A percentile compares a stretch with the other conserved stretches of the same genome.
Conservation (phyloP, 2,329 filamentous ascomycete genomes). For the Zymoseptoria brevis region DNA sequence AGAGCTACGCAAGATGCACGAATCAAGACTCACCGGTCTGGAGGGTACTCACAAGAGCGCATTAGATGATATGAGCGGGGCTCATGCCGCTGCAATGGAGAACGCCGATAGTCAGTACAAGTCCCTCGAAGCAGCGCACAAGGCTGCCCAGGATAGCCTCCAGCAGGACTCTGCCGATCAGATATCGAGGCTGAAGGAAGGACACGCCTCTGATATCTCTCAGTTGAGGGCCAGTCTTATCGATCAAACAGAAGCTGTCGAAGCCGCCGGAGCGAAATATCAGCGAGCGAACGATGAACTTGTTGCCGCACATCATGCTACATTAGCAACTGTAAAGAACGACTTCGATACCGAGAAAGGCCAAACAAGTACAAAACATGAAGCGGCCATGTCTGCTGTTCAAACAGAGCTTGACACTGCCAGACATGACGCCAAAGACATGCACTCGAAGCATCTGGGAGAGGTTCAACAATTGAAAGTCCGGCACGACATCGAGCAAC, state of each 20-base stretch:
- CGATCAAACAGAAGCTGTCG: background rate
- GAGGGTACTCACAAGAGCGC: slow-evolving; percentile 1
- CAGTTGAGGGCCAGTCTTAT: background rate
- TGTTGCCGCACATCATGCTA: slow-evolving; percentile 2
- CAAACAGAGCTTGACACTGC: slow-evolving; percentile 1
- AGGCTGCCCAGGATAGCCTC: slow-evolving; percentile 2
- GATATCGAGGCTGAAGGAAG: slow-evolving; percentile 9
- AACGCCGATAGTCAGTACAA: background rate
- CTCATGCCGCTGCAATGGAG: slow-evolving; percentile 3
- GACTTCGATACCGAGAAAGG: slow-evolving; percentile 1
- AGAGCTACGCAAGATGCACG: slow-evolving; percentile 1
- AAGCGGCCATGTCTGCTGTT: slow-evolving; percentile 1
- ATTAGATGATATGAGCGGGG: background rate
- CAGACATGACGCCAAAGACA: background rate
- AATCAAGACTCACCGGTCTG: slow-evolving; percentile 1
- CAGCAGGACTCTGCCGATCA: slow-evolving; percentile 8
- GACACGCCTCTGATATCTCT: slow-evolving; percentile 9
- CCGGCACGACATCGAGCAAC: slow-evolving; percentile 8
- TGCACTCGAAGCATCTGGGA: background rate
- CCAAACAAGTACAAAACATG: slow-evolving; percentile 1
- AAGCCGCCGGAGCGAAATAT: background rate
- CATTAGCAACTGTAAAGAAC: background rate
- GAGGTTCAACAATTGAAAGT: slow-evolving; percentile 7
- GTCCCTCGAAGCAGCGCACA: slow-evolving; percentile 5
- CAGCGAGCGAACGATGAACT: slow-evolving; percentile 3